Base-by-base conservation (phyloP, 176 grass and related monocot species). In the Phoenix dactylifera region DNA sequence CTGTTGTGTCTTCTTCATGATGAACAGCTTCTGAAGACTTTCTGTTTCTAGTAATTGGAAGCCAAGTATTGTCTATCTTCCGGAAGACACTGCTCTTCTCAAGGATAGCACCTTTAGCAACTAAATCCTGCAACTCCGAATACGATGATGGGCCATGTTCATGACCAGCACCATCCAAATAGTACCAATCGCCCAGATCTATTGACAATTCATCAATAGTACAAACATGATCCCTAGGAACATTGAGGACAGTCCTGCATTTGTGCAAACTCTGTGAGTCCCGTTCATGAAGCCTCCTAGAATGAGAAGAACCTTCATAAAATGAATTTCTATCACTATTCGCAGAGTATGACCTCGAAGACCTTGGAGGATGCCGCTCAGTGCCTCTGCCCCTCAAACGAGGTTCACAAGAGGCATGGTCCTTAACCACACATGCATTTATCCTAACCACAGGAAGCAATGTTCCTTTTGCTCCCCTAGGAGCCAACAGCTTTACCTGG, bases 31-130 rank as follows among this genome's bases (percentile, higher is more conserved):
- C 66, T 22, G 66, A 76, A 71, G 71, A 32, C 72, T 79, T 92
- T 18, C 73, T 62, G 72, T 86, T 79, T 57, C 63, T 86, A 55
- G 82, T 32, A 81, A 90, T 79, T 76, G 93, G 93, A 71, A 98
- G 67, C 93, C 93, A 98, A 69, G 73, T 89, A 58, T 92, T 92
- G 80, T 98, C 93, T 49, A 73, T 76, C 81, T 98, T 98, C 57
- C 93, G 76, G 29, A 98, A 98, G 22, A 92, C 84, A 35, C 93
- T 98, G 62, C 76, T 92, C 54, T 72, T 63, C 63, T 92, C 93
- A 56, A 89, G 54, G 24, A 98, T 85, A 78, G 55, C 58, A 51
- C 87, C 88, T 67, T 72, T 88, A 69, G 64, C 81, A 53, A 83
- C 85, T 76, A 98, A 85, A 55, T 69, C 79, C 72, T 98, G 93